Evolutionary conservation across 257 asterid species (phyloP).

Genomic region (Forsythia viridissima): DNA sequence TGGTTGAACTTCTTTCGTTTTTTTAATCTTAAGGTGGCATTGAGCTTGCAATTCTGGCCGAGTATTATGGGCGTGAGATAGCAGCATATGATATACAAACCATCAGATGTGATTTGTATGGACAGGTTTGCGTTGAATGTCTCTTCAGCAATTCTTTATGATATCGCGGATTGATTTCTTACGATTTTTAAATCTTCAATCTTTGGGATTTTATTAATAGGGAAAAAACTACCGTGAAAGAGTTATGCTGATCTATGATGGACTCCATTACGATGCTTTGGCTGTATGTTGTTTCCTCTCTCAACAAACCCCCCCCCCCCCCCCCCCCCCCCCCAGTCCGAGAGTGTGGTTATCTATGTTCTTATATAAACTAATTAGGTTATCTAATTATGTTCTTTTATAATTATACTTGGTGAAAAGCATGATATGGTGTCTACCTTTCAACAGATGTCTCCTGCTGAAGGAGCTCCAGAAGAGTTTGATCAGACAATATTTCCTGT

Average conservation of each 20-base stretch:
- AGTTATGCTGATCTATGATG: slow-evolving; percentile 94
- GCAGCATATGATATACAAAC: slow-evolving; percentile 98
- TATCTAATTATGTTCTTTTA: too few species aligned
- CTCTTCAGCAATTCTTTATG: slow-evolving; percentile 13
- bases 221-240: slow-evolving; percentile 70
- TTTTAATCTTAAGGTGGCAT: slow-evolving; percentile 69
- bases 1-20: slow-evolving; percentile 18
- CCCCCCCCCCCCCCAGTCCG: slow-evolving; percentile 4
- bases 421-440: slow-evolving; percentile 13
- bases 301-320: slow-evolving; percentile 13
- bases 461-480: slow-evolving; percentile 91
- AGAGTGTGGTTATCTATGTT: not conserved
- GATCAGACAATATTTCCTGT: slow-evolving; percentile 90
- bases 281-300: slow-evolving; percentile 57
- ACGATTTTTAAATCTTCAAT: slow-evolving; percentile 20
- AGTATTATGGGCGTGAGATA: slow-evolving; percentile 78
- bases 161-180: slow-evolving; percentile 6
- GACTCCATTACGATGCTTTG: slow-evolving; percentile 96
- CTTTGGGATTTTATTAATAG: slow-evolving; percentile 40
- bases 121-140: slow-evolving; percentile 62
- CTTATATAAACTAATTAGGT: not conserved
- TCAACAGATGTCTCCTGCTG: slow-evolving; percentile 79
- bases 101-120: slow-evolving; percentile 90
- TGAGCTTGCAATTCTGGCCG: slow-evolving; percentile 86
- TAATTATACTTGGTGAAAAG: not conserved